phyloP scores from a whole-genome alignment of 2,329 filamentous ascomycete species.

The Aspergillus carbonarius region DNA sequence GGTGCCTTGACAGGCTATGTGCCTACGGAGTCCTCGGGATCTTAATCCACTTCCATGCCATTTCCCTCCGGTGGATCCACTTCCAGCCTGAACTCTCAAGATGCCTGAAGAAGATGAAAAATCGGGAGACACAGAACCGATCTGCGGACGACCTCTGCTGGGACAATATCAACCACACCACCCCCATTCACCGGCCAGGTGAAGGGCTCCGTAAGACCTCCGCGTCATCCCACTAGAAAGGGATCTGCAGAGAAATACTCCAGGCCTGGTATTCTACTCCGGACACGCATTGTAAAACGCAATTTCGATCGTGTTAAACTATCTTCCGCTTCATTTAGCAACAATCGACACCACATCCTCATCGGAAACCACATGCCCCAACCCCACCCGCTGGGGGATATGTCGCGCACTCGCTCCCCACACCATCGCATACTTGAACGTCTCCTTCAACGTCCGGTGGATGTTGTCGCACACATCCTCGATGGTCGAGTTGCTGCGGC shows the following conservation, averaged over 20 bases:
- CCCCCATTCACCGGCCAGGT: too few species aligned
- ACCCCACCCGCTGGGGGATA: constrained; percentile 86
- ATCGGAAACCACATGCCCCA: constrained; percentile 73
- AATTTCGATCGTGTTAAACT: not conserved
- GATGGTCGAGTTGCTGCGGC: constrained; percentile 80
- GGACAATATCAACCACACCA: not conserved
- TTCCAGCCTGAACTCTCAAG: not conserved
- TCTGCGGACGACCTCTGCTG: too few species aligned
- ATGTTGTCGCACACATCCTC: constrained; percentile 97
- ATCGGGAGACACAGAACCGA: too few species aligned
- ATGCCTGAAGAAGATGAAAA: not conserved
- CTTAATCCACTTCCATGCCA: too few species aligned
- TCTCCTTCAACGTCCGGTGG: constrained; percentile 92
- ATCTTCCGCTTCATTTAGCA: constrained; percentile 38
- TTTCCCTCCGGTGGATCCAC: not conserved
- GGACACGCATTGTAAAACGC: not conserved
- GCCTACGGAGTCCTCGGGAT: too few species aligned
- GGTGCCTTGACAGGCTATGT: not conserved
- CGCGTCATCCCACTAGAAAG: not conserved
- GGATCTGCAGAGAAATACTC: not conserved
- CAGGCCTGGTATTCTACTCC: not conserved
- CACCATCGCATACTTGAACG: constrained; percentile 96
- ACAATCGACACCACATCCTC: constrained; percentile 70
- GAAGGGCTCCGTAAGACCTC: not conserved
- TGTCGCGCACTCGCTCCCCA: constrained; percentile 97